Conservation (phyloP, 2,329 filamentous ascomycete species). For the Ophiostoma piceae region DNA sequence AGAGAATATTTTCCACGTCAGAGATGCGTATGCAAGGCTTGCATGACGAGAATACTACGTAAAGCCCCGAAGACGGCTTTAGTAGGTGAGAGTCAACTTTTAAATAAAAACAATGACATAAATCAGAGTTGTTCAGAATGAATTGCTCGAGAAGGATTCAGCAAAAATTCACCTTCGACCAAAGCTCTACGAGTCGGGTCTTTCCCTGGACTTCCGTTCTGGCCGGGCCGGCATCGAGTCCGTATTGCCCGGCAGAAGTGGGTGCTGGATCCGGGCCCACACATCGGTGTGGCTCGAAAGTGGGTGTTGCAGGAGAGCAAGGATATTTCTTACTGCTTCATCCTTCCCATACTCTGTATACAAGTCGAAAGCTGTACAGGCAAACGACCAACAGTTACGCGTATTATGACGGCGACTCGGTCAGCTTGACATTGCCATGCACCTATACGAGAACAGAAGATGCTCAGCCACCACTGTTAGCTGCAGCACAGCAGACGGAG, state of each 20-base stretch:
- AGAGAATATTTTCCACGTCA: not conserved
- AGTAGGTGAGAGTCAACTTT: not conserved
- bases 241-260: not conserved
- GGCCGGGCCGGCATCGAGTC: not conserved
- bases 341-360: not conserved
- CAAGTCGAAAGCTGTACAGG: no score
- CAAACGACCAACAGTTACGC: not conserved
- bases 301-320: not conserved
- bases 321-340: not conserved
- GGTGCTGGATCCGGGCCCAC: not conserved
- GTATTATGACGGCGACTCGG: not conserved
- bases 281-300: slow-evolving; percentile 3
- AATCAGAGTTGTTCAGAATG: no score
- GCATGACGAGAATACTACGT: not conserved
- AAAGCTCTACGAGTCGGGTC: not conserved
- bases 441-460: not conserved
- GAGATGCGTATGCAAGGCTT: not conserved
- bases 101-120: not conserved
- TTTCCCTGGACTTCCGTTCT: not conserved
- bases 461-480: not conserved
- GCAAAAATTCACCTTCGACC: not conserved
- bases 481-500: not conserved
- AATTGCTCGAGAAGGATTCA: not conserved
- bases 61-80: not conserved
- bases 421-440: not conserved